Evolutionary conservation across 1,139 yeast species (phyloP).

Genomic region (Scheffersomyces insectosa): DNA sequence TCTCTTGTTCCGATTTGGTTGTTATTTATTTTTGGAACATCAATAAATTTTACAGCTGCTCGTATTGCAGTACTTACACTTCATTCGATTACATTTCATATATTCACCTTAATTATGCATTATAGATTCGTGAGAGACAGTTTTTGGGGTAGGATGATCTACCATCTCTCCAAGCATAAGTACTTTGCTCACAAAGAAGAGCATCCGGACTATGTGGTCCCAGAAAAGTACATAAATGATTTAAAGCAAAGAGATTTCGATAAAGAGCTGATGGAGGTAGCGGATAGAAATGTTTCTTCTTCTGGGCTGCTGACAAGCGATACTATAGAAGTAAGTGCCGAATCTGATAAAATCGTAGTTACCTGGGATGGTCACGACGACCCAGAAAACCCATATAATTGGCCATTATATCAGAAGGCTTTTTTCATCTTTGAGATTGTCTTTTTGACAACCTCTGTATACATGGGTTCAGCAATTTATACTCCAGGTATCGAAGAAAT

Average conservation of each 20-base stretch:
- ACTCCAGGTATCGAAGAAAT: constrained; percentile 51
- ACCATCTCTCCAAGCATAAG: constrained; percentile 33
- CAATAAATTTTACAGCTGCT: too few species aligned
- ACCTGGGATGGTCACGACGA: constrained; percentile 54
- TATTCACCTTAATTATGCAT: too few species aligned
- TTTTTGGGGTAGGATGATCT: constrained; percentile 33
- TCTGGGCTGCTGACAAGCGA: not conserved
- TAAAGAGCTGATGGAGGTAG: not conserved
- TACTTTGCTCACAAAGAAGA: constrained; percentile 34
- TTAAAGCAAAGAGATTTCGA: not conserved
- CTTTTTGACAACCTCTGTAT: constrained; percentile 52
- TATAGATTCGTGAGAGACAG: constrained; percentile 31
- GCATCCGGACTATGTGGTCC: constrained; percentile 28
- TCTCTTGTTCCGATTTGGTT: too few species aligned
- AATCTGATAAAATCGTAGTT: constrained; percentile 15
- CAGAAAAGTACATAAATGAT: constrained; percentile 25
- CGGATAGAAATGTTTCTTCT: not conserved
- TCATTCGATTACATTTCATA: too few species aligned
- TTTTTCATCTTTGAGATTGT: constrained; percentile 41
- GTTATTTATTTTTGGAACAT: too few species aligned
- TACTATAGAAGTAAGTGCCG: not conserved
- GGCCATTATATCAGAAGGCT: constrained; percentile 44
- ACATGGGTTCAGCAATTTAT: constrained; percentile 62
- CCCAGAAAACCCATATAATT: constrained; percentile 60
- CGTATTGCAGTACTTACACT: too few species aligned